Base-by-base conservation (phyloP, 495 filamentous ascomycete species). In the Massariosphaeria phaeospora region DNA sequence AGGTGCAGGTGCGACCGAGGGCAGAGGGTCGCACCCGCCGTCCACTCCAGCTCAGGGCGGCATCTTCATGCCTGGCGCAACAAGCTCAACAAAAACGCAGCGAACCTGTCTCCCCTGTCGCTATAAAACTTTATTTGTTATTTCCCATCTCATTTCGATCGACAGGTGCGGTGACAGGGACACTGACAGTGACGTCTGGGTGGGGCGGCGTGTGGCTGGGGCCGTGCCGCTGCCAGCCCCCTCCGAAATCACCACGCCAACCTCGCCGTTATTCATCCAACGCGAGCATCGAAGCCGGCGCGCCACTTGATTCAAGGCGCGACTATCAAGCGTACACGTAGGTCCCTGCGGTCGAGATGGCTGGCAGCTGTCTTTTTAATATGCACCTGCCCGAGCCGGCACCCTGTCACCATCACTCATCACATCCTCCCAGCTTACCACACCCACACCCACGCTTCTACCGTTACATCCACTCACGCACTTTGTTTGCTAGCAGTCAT, bases 181-280 rank as follows among this genome's bases (percentile, higher is more conserved):
- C n/a, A n/a, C n/a, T n/a, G n/a, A 6, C 29, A 29, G 39, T 53
- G 38, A 36, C 50, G 40, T 35, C 21, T 6, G 29, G 26, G 26
- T 21, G 30, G 9, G 1, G 38, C n/a, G 24, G 15, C 3, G 45
- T 43, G 54, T 49, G 54, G 46, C 38, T 44, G 45, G 54, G 45
- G 35, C 15, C 25, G 24, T 31, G n/a, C 9, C 3, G 47, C 31
- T 24, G 25, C 59, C 53, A 57, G 48, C 59, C 59, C n/a, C 40
- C 53, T 18, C 53, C 10, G 23, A 20, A 18, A 46, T 50, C 35
- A 17, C 54, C 48, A 20, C 13, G 43, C 54, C 59, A 58, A 63
- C 59, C 59, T 58, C 59, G 43, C 40, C 33, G 29, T 58, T 63
- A 33, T 33, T 50, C 59, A 42, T 29, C 59, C 54, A 63, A 54